These are phyloP conservation scores for Daldinia grandis DNA, from an alignment of 495 filamentous ascomycete species.

Conservation along the genomic window DNA sequence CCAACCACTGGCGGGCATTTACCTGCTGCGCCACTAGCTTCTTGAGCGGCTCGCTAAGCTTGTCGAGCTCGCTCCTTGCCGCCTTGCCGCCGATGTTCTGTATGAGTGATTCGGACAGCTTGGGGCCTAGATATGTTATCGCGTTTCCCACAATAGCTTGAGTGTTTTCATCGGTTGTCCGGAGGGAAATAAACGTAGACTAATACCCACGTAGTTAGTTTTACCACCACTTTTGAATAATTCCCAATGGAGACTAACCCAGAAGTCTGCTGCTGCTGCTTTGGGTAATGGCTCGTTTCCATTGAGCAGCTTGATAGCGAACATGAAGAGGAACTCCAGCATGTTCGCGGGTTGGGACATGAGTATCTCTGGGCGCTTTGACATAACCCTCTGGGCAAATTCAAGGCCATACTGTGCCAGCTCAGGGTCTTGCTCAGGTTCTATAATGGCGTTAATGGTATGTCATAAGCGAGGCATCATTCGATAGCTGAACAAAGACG, in stretches of 20 bases:
- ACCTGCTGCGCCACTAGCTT: conserved; percentile 73
- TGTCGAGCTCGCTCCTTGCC: conserved; percentile 78
- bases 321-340: conserved; percentile 76
- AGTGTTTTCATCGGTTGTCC: conserved; percentile 50
- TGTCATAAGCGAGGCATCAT: conserved; percentile 21
- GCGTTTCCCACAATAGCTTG: conserved; percentile 60
- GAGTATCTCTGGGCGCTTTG: conserved; percentile 68
- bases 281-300: conserved; percentile 83
- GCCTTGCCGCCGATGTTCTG: conserved; percentile 78
- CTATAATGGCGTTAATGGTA: conserved; percentile 35
- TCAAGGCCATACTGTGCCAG: conserved; percentile 47
- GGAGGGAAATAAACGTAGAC: conserved; percentile 58
- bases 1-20: conserved; percentile 68
- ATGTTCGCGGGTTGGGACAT: conserved; percentile 59
- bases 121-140: conserved; percentile 66
- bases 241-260: conserved; percentile 62
- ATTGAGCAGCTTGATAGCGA: conserved; percentile 75
- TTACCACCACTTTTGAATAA: conserved; percentile 17
- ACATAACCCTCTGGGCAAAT: conserved; percentile 74
- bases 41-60: conserved; percentile 78
- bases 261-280: conserved; percentile 79
- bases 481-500: not conserved
- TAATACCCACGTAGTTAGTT: conserved; percentile 45
- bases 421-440: conserved; percentile 77
- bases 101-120: conserved; percentile 66